Conservation (phyloP, 257 asterid species). For the Solanum paucissectum region DNA sequence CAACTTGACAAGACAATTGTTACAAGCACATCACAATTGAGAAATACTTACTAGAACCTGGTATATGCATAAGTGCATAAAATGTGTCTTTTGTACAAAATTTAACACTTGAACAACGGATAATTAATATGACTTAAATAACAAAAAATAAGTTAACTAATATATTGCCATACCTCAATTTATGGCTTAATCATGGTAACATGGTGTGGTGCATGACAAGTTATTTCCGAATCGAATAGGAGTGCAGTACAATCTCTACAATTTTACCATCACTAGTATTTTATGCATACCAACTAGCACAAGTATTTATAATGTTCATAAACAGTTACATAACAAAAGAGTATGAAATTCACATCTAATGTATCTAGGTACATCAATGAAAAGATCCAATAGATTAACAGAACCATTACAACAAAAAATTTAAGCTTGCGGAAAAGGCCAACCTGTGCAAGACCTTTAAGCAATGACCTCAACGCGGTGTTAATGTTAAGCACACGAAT, state of each 20-base stretch:
- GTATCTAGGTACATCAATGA: not conserved
- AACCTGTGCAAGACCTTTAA: conserved; percentile 64
- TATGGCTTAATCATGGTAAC: not conserved
- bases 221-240: not conserved
- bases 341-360: not conserved
- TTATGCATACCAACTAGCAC: not conserved
- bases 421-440: not conserved
- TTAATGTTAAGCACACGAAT: conserved; percentile 84
- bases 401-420: not conserved
- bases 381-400: not conserved
- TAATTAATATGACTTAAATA: not conserved
- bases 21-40: not conserved
- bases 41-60: not conserved
- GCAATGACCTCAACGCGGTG: conserved; percentile 89
- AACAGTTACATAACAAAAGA: not conserved
- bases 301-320: not conserved
- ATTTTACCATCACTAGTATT: not conserved
- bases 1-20: not conserved
- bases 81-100: not conserved
- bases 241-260: not conserved
- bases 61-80: not conserved
- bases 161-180: not conserved
- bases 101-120: not conserved
- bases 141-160: not conserved
- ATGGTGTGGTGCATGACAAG: not conserved